Percentiles rank a stretch among this genome's conserved stretches.
Evolutionary conservation across 352 stramenopile species (phyloP).

Genomic region (Thraustochytrium sp.): DNA sequence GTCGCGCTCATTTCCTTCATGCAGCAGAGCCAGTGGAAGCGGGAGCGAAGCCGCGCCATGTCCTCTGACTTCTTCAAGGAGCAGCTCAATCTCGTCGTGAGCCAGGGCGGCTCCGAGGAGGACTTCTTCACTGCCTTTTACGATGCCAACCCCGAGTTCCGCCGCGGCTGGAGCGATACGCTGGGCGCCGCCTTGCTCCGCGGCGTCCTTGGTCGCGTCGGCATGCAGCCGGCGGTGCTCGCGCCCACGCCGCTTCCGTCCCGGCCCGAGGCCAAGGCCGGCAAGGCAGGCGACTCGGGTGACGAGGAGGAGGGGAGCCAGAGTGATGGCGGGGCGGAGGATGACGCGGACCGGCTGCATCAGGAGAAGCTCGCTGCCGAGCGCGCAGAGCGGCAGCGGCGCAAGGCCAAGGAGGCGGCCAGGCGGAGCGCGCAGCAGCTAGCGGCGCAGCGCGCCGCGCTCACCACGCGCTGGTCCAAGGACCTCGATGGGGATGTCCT

Average conservation of each 20-base stretch:
- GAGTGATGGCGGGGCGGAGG: neutral
- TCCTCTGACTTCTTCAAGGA: constrained; percentile 1
- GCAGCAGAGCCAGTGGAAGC: neutral
- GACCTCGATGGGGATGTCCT: too few relatives aligned
- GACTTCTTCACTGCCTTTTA: neutral
- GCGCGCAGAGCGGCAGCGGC: neutral
- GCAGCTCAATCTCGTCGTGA: neutral
- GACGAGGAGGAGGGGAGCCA: neutral
- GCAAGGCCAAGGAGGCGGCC: neutral
- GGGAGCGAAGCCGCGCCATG: neutral
- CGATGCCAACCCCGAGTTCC: constrained; percentile 18
- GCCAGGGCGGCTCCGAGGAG: neutral
- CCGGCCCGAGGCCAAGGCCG: neutral
- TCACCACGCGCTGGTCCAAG: neutral
- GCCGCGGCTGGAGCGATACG: neutral
- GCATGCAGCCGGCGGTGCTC: neutral
- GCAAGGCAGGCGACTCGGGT: neutral
- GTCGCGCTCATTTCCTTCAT: neutral
- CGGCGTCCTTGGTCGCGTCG: neutral
- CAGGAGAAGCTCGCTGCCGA: neutral
- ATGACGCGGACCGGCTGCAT: neutral
- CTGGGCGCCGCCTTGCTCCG: neutral
- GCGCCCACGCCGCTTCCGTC: neutral
- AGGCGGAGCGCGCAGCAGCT: neutral
- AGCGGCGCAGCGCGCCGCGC: neutral